phyloP scores from a whole-genome alignment of 345 rosid species.

The Brassica nigra region DNA sequence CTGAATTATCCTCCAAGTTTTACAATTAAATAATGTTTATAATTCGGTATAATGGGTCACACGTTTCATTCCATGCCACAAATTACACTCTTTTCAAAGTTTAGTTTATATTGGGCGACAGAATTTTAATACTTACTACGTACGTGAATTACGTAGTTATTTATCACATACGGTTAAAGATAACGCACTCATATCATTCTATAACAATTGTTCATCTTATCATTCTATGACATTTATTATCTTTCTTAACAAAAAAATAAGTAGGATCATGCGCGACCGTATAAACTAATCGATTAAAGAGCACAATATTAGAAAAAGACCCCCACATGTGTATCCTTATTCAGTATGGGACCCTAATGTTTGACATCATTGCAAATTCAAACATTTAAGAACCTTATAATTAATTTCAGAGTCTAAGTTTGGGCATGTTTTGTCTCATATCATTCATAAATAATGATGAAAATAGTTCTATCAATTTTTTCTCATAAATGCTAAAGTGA shows the following conservation, averaged over 20 bases:
- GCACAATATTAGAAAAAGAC: background rate
- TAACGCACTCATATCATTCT: constrained; percentile 33
- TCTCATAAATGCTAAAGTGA: constrained; percentile 8
- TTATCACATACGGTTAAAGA: constrained; percentile 25
- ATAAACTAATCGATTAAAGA: constrained; percentile 12
- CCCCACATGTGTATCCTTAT: constrained; percentile 4
- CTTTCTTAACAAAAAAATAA: background rate
- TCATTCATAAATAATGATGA: constrained; percentile 34
- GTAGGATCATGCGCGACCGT: constrained; percentile 34
- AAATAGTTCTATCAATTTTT: constrained; percentile 19
- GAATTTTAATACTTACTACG: background rate
- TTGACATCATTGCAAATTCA: constrained; percentile 26
- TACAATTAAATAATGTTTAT: constrained; percentile 9
- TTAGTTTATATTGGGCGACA: constrained; percentile 9
- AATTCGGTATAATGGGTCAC: constrained; percentile 37
- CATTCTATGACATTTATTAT: background rate
- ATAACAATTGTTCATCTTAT: constrained; percentile 7
- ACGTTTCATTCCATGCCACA: constrained; percentile 39
- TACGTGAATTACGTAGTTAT: constrained; percentile 1
- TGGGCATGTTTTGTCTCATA: constrained; percentile 31
- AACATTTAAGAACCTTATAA: constrained; percentile 23
- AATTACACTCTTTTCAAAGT: constrained; percentile 9
- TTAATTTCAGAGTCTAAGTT: constrained; percentile 23
- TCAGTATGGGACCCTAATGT: constrained; percentile 40
- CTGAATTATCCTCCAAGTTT: constrained; percentile 19